Base-by-base conservation (phyloP, 352 stramenopile species). In the Pythium chondricola region DNA sequence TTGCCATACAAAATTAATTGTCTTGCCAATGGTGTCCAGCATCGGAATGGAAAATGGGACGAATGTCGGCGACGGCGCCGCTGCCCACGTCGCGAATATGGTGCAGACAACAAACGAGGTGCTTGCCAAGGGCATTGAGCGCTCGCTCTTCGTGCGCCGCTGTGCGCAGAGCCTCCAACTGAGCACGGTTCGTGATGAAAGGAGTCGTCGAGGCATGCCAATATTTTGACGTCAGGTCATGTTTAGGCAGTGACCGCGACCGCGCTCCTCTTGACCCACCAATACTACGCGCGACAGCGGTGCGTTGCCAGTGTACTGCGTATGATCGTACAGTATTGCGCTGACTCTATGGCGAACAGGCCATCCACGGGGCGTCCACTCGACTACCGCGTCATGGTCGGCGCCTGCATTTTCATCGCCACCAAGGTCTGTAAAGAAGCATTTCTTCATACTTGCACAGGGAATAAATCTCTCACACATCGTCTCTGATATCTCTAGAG, bases 351-450 rank as follows among this genome's bases (percentile, higher is more conserved):
- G n/a, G n/a, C n/a, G n/a, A n/a, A n/a, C n/a, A n/a, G n/a, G n/a
- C n/a, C n/a, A n/a, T n/a, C n/a, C n/a, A n/a, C n/a, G n/a, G n/a
- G n/a, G n/a, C n/a, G n/a, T n/a, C n/a, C n/a, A 35, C 40, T 48
- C 5, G 56, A 64, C 49, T 26, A 43, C 20, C 49, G 41, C 10
- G 39, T 64, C 18, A 43, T 64, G 9, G 49, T 25, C 38, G 56
- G 56, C 27, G 56, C 56, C 5, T 64, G 56, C 41, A 30, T 64
- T 7, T 59, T 64, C 44, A 43, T 64, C 44, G 56, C 56, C n/a
- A 64, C 56, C 9, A 64, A 64, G 43, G 55, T 63, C 14, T 8
- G 22, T 8, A 25, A 44, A 48, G 14, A 33, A 48, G 41, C 41
- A 33, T 37, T 24, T 48, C 13, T 16, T 37, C 29, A 33, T 8